phyloP scores from a whole-genome alignment of 1,284 basidiomycete genomes.

The Marasmius oreades region DNA sequence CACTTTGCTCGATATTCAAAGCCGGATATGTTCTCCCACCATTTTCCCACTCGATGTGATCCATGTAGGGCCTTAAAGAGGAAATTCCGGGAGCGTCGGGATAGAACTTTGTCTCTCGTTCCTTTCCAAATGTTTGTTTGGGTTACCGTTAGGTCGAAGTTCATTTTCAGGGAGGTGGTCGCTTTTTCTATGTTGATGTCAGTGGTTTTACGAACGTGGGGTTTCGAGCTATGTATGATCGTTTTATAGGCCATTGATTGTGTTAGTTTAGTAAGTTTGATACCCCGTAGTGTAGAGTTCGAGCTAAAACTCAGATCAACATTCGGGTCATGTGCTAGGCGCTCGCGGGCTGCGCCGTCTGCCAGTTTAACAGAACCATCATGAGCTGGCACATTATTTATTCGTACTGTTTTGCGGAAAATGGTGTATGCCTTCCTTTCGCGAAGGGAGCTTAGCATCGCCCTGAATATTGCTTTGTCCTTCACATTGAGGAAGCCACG shows the following conservation, averaged over 20 bases:
- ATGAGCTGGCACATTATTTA: not conserved
- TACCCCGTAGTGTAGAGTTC: not conserved
- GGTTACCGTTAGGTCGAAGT: not conserved
- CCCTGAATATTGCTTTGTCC: not conserved
- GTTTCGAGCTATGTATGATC: not conserved
- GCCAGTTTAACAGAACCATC: not conserved
- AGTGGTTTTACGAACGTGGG: too few species aligned
- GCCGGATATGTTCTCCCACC: slow-evolving; percentile 5
- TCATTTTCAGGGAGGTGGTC: not conserved
- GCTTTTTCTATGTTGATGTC: not conserved
- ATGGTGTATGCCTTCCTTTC: not conserved
- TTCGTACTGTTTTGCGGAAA: not conserved
- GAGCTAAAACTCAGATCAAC: not conserved
- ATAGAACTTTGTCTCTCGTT: not conserved
- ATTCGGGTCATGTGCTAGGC: not conserved
- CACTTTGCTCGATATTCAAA: too few species aligned
- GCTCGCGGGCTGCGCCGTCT: not conserved
- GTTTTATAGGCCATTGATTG: slow-evolving; percentile 1
- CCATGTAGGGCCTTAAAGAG: slow-evolving; percentile 2
- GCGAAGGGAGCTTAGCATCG: not conserved
- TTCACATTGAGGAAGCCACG: not conserved
- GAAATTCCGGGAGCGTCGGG: not conserved
- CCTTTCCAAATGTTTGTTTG: not conserved
- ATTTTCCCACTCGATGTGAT: not conserved
- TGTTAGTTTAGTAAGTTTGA: slow-evolving; percentile 4